Evolutionary conservation across 495 filamentous ascomycete species (phyloP).

Genomic region (Hypoxylon crocopeplum): DNA sequence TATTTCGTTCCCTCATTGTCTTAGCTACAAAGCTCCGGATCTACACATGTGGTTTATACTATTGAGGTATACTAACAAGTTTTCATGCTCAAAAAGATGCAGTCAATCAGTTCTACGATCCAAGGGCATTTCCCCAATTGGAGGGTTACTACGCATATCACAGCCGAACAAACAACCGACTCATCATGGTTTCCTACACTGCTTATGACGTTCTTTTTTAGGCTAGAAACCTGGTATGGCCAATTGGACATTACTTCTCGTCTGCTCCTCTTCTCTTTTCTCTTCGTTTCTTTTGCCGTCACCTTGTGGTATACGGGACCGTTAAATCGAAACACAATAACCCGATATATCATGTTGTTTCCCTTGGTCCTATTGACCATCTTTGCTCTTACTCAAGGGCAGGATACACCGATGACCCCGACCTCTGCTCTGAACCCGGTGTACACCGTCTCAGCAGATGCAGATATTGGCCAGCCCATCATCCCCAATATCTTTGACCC

Average conservation of each 20-base stretch:
- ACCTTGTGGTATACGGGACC: slow-evolving; percentile 8
- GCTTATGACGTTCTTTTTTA: slow-evolving; percentile 3
- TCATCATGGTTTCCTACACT: slow-evolving; percentile 4
- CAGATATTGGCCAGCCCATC: slow-evolving; percentile 57
- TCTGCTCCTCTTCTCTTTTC: slow-evolving; percentile 22
- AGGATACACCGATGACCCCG: not conserved
- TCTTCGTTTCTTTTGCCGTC: slow-evolving; percentile 10
- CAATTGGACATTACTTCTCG: slow-evolving; percentile 19
- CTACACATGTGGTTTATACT: no score
- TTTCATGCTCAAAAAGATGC: no score
- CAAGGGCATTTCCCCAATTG: slow-evolving; percentile 3
- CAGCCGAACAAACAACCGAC: slow-evolving; percentile 8
- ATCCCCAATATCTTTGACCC: slow-evolving; percentile 78
- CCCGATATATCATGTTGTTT: slow-evolving; percentile 16
- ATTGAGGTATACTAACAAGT: no score
- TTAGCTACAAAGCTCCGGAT: no score
- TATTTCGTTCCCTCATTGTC: no score
- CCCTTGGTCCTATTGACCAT: not conserved
- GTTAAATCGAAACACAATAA: slow-evolving; percentile 18
- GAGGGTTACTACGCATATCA: slow-evolving; percentile 2
- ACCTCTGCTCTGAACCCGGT: not conserved
- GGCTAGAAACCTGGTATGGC: slow-evolving; percentile 17
- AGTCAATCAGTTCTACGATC: slow-evolving; percentile 11
- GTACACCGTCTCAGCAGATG: slow-evolving; percentile 12
- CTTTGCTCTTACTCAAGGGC: slow-evolving; percentile 1